phyloP scores from a whole-genome alignment of 2,329 filamentous ascomycete species.

The Lojkania enalia region DNA sequence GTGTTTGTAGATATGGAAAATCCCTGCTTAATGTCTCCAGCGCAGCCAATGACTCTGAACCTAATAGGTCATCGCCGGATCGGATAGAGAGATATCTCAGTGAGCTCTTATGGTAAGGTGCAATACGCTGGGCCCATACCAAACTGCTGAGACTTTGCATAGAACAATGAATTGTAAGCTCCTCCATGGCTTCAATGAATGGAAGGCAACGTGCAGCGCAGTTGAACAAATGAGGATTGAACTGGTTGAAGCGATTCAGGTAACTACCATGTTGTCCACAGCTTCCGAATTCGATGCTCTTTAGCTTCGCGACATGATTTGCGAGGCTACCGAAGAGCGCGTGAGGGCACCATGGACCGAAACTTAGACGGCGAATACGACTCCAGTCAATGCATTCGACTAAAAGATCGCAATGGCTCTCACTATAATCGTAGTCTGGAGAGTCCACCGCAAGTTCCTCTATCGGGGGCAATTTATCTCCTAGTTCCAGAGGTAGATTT shows the following conservation, averaged over 20 bases:
- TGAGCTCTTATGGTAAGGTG: no score
- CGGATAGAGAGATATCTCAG: no score
- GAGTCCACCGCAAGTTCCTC: conserved; percentile 14
- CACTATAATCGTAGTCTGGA: conserved; percentile 15
- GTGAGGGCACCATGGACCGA: conserved; percentile 10
- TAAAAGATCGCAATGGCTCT: conserved; percentile 12
- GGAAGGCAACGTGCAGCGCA: no score
- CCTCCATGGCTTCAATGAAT: no score
- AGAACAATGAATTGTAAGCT: no score
- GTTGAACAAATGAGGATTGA: no score
- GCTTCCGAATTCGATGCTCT: conserved; percentile 7
- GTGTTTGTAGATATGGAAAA: not conserved
- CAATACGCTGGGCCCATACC: no score
- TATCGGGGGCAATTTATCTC: conserved; percentile 15
- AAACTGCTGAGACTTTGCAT: no score
- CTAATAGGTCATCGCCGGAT: no score
- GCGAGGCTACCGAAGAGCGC: conserved; percentile 15
- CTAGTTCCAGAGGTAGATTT: conserved; percentile 15
- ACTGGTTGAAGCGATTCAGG: no score
- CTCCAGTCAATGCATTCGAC: conserved; percentile 15
- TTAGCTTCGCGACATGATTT: conserved; percentile 3
- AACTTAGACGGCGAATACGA: conserved; percentile 13
- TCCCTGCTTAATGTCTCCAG: not conserved
- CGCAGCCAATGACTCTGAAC: no score
- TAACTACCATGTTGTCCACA: no score